Evolutionary conservation across 164 flowering plant species (phyloP).

Genomic region (Cinnamomum chago): DNA sequence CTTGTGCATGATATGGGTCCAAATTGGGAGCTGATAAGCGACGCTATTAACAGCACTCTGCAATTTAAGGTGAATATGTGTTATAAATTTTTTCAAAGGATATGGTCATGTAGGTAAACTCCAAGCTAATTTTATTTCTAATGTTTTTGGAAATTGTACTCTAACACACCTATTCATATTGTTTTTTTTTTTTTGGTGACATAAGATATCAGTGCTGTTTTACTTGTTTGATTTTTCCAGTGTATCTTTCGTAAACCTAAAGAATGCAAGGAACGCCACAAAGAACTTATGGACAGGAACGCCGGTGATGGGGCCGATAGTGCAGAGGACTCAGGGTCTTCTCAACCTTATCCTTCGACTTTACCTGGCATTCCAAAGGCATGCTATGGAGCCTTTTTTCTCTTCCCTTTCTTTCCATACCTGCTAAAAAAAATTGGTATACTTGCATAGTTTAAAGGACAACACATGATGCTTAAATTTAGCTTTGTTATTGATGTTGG

Average conservation of each 20-base stretch:
- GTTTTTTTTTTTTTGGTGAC: background rate
- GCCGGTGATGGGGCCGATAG: conserved; percentile 92
- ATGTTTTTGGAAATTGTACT: background rate
- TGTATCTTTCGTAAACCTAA: conserved; percentile 76
- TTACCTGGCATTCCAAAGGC: conserved; percentile 97
- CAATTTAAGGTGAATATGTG: conserved; percentile 62
- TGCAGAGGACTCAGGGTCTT: conserved; percentile 97
- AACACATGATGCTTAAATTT: background rate
- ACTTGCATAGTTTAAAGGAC: background rate
- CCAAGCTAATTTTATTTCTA: background rate
- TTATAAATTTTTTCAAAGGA: conserved; percentile 6
- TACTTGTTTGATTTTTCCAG: conserved; percentile 31
- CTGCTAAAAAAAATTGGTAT: background rate
- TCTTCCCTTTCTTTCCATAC: background rate
- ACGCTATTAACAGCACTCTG: conserved; percentile 80
- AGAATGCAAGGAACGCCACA: conserved; percentile 95
- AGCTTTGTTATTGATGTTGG: conserved; percentile 11
- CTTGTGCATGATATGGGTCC: conserved; percentile 99
- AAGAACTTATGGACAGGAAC: conserved; percentile 67
- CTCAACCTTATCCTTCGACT: conserved; percentile 89
- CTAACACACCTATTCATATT: background rate
- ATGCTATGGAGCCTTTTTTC: conserved; percentile 4
- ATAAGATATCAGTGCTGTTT: background rate
- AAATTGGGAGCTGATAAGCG: conserved; percentile 98
- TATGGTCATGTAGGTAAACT: background rate